Conservation (phyloP, 805 yeast genomes). For the Yamadazyma sp. region DNA sequence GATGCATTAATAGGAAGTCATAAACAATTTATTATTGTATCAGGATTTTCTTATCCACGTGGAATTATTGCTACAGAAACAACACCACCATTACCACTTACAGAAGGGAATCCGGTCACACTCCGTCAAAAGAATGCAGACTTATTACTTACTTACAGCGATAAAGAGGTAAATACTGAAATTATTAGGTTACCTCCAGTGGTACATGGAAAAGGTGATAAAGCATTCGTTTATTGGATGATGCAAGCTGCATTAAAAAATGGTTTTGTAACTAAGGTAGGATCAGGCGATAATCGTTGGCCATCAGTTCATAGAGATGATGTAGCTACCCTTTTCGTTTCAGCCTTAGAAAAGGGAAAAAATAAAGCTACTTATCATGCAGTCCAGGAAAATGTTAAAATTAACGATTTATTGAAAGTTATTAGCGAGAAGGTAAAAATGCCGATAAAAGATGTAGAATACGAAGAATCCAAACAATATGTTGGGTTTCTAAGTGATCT, state of each 20-base stretch:
- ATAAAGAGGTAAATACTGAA: conserved; percentile 18
- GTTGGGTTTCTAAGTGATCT: conserved; percentile 9
- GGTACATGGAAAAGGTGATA: conserved; percentile 30
- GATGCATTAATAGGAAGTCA: conserved; percentile 25
- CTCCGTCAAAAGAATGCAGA: conserved; percentile 1
- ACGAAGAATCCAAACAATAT: conserved; percentile 11
- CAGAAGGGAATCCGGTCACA: not conserved
- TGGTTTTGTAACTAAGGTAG: conserved; percentile 31
- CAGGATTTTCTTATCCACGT: not conserved
- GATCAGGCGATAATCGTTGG: conserved; percentile 26
- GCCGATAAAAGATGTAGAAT: conserved; percentile 13
- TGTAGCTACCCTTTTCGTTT: conserved; percentile 24
- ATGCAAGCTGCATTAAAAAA: conserved; percentile 25
- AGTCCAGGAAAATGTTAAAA: conserved; percentile 15
- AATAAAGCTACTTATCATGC: conserved; percentile 11
- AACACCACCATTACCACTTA: not conserved
- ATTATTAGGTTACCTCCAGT: conserved; percentile 28
- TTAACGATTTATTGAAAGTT: conserved; percentile 23
- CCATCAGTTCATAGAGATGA: conserved; percentile 28
- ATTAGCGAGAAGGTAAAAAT: conserved; percentile 17
- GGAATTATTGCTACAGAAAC: not conserved
- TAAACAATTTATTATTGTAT: conserved; percentile 20
- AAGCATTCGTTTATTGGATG: conserved; percentile 20
- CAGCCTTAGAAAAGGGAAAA: conserved; percentile 11
- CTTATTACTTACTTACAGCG: conserved; percentile 9